Evolutionary conservation across 495 filamentous ascomycete genomes (phyloP), one percentile per base, ranked within the genome.

Genomic region (Neurospora sp.): DNA sequence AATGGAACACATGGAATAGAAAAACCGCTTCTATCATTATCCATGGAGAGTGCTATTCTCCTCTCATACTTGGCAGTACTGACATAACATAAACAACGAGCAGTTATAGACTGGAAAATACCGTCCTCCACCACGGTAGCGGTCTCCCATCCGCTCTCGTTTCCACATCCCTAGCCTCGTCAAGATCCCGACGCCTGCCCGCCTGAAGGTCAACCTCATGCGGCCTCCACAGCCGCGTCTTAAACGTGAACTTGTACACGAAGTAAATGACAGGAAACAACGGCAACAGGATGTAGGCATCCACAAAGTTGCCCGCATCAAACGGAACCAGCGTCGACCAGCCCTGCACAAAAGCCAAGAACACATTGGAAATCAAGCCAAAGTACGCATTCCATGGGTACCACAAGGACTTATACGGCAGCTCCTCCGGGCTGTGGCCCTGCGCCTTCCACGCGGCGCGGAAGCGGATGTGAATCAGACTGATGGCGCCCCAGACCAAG

Each of bases 401-500:
- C 74, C 85, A 84, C 12, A 87, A 70, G 1, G 89, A 87, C 65
- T 84, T 80, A 79, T 87, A 92, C 4, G 90, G 90, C 4, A 91
- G 79, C 42, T 86, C 85, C 1, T 82, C 77, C 22, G 83, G 76
- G 35, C 79, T 78, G 71, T 88, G 84, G 4, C 88, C 89, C 75
- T 92, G 89, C 3, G 78, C 86, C 35, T 81, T 79, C 75, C 89
- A 84, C 1, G 87, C 89, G 7, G 80, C 74, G 18, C 90, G 87
- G 79, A 92, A 91, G 69, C 89, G 88, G 74, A 93, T 90, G 74
- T 92, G 90, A 3, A 87, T 89, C 61, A 92, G 82, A 70, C 84
- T 84, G 70, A 93, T 92, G 37, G 85, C 81, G 0, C 83, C 86
- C 91, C 91, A 93, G 44, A 91, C 89, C 70, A 92, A 80, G 75